Base-by-base conservation (phyloP, 306 rosid species). In the Castanospermum australe region DNA sequence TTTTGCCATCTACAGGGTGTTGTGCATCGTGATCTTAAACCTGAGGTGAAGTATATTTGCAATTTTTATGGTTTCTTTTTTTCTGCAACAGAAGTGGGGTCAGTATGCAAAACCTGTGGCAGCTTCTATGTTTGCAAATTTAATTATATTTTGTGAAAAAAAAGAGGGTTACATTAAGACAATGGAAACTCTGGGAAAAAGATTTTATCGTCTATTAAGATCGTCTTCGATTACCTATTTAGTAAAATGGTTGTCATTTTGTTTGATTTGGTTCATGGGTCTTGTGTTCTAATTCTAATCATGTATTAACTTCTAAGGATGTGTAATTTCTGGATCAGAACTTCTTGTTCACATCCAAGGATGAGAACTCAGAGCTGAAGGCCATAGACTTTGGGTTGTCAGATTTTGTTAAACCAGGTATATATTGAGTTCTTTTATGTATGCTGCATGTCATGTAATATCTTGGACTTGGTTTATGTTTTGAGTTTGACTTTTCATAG, bases 301-400 rank as follows among this genome's bases (percentile, higher is more conserved):
- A 30, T 57, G 68, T 71, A 62, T 57, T 41, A 60, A 82, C 56
- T 55, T 78, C 66, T 74, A 71, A 80, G 35, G 79, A 65, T 84
- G 69, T 45, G 63, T 80, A 8, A 74, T 79, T 84, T 82, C 64
- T 88, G 80, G 70, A 73, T 85, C 93, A 94, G 98, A 94, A 94
- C 82, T 94, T 94, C 84, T 73, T 94, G 69, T 94, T 88, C 63
- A 48, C 82, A 0, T 90, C 97, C 1, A 94, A 84, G 90, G 98
- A 88, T 17, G 98, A 94, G 80, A 84, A 87, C 88, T 89, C 98
- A 68, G 92, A 86, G 59, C 80, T 94, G 87, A 94, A 94, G 92
- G 98, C 95, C 38, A 94, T 94, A 71, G 98, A 94, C 80, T 94
- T 94, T 88, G 98, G 98, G 15, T 86, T 94, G 89, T 94, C 98